Base-by-base conservation (phyloP, 2,329 filamentous ascomycete genomes). In the Paramyrothecium roridum region DNA sequence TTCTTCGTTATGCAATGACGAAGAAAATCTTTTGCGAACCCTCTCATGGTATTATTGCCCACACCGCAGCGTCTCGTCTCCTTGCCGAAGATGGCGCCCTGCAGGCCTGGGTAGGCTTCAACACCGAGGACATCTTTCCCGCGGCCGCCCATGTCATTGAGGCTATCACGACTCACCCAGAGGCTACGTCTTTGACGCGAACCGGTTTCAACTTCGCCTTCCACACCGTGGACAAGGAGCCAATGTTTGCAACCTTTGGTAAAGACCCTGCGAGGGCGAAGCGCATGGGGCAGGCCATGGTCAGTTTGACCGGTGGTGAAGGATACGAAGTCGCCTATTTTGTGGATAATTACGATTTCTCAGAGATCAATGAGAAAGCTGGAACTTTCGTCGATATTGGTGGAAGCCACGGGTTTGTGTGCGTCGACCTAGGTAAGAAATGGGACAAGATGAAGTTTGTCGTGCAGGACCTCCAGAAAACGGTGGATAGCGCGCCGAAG, bases 361-460 rank as follows among this genome's bases (percentile, higher is more conserved):
- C 73, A 1, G 73, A 72, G 1, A 65, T 85, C 2, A 72, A 82
- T 52, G 67, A 67, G 1, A 63, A 56, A 1, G 67, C 68, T 6
- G 82, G 77, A 3, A 81, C 74, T 0, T 68, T 87, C 43, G 81
- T 87, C 4, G 83, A 87, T 54, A 62, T 85, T 16, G 84, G 84
- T 11, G 84, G 84, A 2, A 81, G 79, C 19, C 79, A 81, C 52
- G 84, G 84, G 0, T 81, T 83, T 49, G 78, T 80, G n/a, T 78
- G 74, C 49, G 73, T 81, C n/a, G 80, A 78, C 3, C 69, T 87
- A 47, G 84, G 81, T 2, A 71, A 72, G 57, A 69, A 67, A 54
- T 83, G 78, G 67, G 73, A 73, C 49, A 73, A 78, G 43, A 75
- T 84, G 60, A 74, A 71, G 48, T 84, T 85, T 63, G 67, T 85